Conservation (phyloP, 2,329 filamentous ascomycete species). For the Chalaropsis thielavioides region DNA sequence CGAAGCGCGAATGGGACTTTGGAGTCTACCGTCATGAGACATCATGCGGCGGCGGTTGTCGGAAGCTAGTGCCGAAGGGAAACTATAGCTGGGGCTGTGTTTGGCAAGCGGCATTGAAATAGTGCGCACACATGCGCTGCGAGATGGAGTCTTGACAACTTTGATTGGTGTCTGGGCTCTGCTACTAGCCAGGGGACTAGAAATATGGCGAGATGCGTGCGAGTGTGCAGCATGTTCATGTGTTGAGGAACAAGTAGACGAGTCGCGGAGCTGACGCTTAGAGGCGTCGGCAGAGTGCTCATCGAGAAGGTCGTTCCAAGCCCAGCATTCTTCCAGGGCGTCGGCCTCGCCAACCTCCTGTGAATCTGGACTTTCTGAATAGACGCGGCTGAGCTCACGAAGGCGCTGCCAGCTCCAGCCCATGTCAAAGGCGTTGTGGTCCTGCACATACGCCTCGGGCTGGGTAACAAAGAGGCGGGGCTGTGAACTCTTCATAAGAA, state of each 20-base stretch:
- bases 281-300: slow-evolving; percentile 25
- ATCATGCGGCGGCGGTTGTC: slow-evolving; percentile 11
- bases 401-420: slow-evolving; percentile 60
- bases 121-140: slow-evolving; percentile 35
- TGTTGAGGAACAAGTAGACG: background rate
- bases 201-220: slow-evolving; percentile 27
- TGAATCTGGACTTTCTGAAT: slow-evolving; percentile 30
- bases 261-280: background rate
- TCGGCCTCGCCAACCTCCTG: slow-evolving; percentile 45
- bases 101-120: slow-evolving; percentile 35
- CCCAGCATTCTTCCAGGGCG: slow-evolving; percentile 52
- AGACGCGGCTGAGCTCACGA: slow-evolving; percentile 45
- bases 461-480: slow-evolving; percentile 64
- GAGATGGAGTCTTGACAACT: slow-evolving; percentile 31
- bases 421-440: slow-evolving; percentile 35
- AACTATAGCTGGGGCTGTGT: slow-evolving; percentile 32
- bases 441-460: slow-evolving; percentile 59
- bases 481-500: slow-evolving; percentile 56
- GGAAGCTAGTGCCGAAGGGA: slow-evolving; percentile 23
- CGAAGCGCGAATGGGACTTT: slow-evolving; percentile 1
- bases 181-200: slow-evolving; percentile 24
- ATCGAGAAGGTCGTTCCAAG: slow-evolving; percentile 51
- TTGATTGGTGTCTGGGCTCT: slow-evolving; percentile 31
- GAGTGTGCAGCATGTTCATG: background rate
- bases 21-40: slow-evolving; percentile 1